Conservation (phyloP, 2,329 filamentous ascomycete genomes). For the Penicillium sp. region DNA sequence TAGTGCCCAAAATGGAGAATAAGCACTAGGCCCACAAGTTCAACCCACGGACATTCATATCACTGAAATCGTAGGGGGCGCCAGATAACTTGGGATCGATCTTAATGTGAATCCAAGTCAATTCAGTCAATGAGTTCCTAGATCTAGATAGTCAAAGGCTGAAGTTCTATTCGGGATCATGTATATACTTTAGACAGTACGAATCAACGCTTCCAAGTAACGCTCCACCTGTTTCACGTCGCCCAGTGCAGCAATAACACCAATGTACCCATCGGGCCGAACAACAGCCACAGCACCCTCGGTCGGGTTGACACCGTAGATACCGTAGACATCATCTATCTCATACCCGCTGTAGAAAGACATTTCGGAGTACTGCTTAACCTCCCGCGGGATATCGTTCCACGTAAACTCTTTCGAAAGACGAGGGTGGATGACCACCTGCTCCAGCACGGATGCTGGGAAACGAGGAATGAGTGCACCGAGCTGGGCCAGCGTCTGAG, state of each 20-base stretch:
- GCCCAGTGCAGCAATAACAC: conserved; percentile 24
- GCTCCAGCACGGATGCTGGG: conserved; percentile 28
- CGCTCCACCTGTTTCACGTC: conserved; percentile 25
- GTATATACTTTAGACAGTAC: conserved; percentile 1
- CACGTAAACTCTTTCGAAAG: conserved; percentile 29
- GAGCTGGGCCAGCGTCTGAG: conserved; percentile 22
- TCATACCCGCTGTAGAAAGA: conserved; percentile 32
- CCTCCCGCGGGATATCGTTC: conserved; percentile 27
- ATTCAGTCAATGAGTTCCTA: no score
- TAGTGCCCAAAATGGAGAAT: no score
- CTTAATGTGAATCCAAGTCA: no score
- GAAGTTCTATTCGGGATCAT: no score
- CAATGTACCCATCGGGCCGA: conserved; percentile 39
- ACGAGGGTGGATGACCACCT: conserved; percentile 34
- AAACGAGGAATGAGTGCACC: conserved; percentile 24
- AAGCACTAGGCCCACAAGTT: no score
- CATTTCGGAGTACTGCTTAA: conserved; percentile 36
- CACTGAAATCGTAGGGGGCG: no score
- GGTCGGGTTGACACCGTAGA: conserved; percentile 31
- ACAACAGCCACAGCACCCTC: conserved; percentile 33
- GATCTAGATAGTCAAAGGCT: no score
- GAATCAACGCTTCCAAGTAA: conserved; percentile 22
- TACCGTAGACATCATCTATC: conserved; percentile 34
- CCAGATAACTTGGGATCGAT: no score
- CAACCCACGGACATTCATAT: no score